Evolutionary conservation across 495 filamentous ascomycete genomes (phyloP), one percentile per base, ranked within the genome.

Genomic region (Podospora fimiseda): DNA sequence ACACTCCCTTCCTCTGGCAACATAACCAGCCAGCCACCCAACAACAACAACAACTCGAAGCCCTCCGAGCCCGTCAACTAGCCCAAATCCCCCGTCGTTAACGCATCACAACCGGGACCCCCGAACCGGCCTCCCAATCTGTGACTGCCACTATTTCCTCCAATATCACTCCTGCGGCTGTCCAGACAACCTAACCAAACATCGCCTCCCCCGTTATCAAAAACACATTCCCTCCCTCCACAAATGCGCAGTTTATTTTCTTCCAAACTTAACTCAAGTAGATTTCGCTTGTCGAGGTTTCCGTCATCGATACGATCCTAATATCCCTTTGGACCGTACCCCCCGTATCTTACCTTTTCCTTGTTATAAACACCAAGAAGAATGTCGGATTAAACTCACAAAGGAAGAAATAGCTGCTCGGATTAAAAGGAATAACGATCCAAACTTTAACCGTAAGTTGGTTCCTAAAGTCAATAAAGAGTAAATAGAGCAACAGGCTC

Each of bases 101-200:
- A 33, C 21, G 33, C 18, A n/a, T 20, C 20, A 24, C 18, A 13
- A 19, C 18, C 50, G 30, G 11, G n/a, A 44, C 6, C 18, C 33
- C n/a, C 46, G 51, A 43, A n/a, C n/a, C n/a, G 20, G 46, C 2
- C 42, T 24, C 11, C 21, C 42, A 20, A 20, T 19, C 22, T 53
- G 51, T 36, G 33, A 21, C 9, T 53, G 51, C 21, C 43, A 53
- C 9, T 47, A 24, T 14, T 53, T 15, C 15, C 40, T 24, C 33
- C 51, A 53, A 9, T 53, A 16, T 21, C 46, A 53, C 43, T 36
- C 46, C 43, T 53, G 51, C 43, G 51, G 51, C 9, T 53, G 51
- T 33, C 51, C 51, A 5, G 51, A 53, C 24, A 5, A 30, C 21
- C 1, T 15, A 20, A 7, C 24, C 4, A 1, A 21, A 30, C 27